These are phyloP conservation scores for Cyberlindnera lachancei DNA, from an alignment of 805 yeast species.

Conservation along the genomic window DNA sequence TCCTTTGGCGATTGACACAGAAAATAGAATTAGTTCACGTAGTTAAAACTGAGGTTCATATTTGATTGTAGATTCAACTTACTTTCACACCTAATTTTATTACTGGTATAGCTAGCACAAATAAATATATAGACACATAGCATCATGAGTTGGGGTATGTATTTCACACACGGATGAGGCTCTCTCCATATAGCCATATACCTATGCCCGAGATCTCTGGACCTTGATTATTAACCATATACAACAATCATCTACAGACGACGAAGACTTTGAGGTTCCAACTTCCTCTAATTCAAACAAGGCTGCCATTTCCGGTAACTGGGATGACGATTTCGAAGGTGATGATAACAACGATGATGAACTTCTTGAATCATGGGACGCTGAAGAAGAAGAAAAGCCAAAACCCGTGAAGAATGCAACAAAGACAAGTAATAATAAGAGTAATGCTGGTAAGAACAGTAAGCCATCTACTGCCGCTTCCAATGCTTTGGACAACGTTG, in stretches of 20 bases:
- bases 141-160: conserved; percentile 4
- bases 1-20: too few species aligned
- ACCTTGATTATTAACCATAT: too few species aligned
- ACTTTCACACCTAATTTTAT: too few species aligned
- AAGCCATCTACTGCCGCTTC: conserved; percentile 31
- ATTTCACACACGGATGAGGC: too few species aligned
- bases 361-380: conserved; percentile 87
- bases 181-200: too few species aligned
- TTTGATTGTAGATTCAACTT: too few species aligned
- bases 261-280: conserved; percentile 81
- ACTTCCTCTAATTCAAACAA: conserved; percentile 36
- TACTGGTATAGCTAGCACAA: too few species aligned
- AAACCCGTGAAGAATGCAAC: conserved; percentile 22
- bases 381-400: conserved; percentile 55
- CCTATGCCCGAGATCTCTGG: too few species aligned
- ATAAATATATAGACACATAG: too few species aligned
- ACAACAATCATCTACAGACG: conserved; percentile 49
- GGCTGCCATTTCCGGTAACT: conserved; percentile 55
- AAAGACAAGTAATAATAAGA: conserved; percentile 23
- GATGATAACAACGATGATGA: conserved; percentile 80
- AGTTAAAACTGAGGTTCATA: too few species aligned
- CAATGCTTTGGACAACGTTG: conserved; percentile 59
- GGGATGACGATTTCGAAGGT: conserved; percentile 70
- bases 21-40: too few species aligned
- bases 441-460: conserved; percentile 18